These are phyloP conservation scores for Spiraea crenata DNA, from an alignment of 331 rosid genomes.

Conservation along the genomic window DNA sequence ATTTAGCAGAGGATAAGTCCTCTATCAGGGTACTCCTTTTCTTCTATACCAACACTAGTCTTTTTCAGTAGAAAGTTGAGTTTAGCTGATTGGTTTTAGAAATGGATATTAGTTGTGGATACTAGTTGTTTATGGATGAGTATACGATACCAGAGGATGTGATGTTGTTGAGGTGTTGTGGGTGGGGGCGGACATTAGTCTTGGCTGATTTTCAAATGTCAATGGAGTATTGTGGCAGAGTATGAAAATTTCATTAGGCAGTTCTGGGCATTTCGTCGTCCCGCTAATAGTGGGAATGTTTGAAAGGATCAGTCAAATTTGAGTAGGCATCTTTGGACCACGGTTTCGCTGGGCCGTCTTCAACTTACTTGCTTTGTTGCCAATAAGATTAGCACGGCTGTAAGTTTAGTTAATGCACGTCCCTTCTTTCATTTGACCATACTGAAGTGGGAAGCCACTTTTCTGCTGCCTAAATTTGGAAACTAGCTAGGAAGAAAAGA, in stretches of 20 bases:
- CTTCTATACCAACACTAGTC: not conserved
- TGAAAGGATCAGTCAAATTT: no score
- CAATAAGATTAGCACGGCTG: not conserved
- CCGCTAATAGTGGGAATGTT: no score
- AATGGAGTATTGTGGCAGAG: not conserved
- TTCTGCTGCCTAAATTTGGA: not conserved
- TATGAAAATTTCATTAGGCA: no score
- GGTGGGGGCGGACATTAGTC: not conserved
- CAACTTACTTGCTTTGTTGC: constrained; percentile 1
- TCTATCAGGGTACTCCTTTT: not conserved
- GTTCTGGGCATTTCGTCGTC: no score
- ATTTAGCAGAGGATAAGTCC: not conserved
- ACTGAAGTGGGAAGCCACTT: not conserved
- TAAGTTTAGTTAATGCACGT: constrained; percentile 11
- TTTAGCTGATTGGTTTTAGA: not conserved
- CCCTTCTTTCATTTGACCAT: constrained; percentile 7
- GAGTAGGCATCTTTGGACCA: no score
- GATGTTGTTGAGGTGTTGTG: no score
- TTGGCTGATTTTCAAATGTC: not conserved
- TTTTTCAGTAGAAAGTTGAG: not conserved
- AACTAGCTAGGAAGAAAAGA: not conserved
- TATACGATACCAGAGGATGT: no score
- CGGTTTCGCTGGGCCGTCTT: not conserved
- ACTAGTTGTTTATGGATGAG: no score
- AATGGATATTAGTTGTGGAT: no score